Percentiles rank a stretch among this genome's conserved stretches.
phyloP scores from a whole-genome alignment of 768 basidiomycete species.

The Suillus paluster region DNA sequence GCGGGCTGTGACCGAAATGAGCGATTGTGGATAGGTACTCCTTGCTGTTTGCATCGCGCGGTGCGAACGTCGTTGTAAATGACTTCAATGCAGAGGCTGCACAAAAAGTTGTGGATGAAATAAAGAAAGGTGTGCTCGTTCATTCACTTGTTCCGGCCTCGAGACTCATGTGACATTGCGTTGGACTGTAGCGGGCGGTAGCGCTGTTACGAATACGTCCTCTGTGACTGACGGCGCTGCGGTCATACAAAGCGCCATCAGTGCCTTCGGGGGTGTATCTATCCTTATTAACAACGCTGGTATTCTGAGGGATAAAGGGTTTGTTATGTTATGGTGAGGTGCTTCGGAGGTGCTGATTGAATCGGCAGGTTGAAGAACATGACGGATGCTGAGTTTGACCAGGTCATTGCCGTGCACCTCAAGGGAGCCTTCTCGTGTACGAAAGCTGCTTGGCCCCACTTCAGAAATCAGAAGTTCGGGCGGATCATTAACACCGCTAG shows the following conservation, averaged over 20 bases:
- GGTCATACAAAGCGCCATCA: constrained; percentile 84
- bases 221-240: constrained; percentile 86
- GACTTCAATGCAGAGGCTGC: constrained; percentile 90
- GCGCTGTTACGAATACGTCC: constrained; percentile 85
- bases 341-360: not conserved
- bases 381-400: constrained; percentile 93
- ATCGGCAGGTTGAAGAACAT: constrained; percentile 89
- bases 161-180: constrained; percentile 7
- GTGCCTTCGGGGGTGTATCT: constrained; percentile 83
- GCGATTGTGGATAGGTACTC: constrained; percentile 66
- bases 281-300: constrained; percentile 97
- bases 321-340: constrained; percentile 18
- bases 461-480: constrained; percentile 94
- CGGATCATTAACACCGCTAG: constrained; percentile 94
- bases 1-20: not conserved
- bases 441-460: constrained; percentile 95
- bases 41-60: constrained; percentile 87
- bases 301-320: constrained; percentile 84
- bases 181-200: constrained; percentile 72
- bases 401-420: constrained; percentile 86
- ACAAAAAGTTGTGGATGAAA: constrained; percentile 91
- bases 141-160: not conserved
- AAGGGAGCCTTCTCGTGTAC: constrained; percentile 93
- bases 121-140: constrained; percentile 66
- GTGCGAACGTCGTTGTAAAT: constrained; percentile 94